phyloP scores from a whole-genome alignment of 148 eudicot species.

The Rhododendron simsii region DNA sequence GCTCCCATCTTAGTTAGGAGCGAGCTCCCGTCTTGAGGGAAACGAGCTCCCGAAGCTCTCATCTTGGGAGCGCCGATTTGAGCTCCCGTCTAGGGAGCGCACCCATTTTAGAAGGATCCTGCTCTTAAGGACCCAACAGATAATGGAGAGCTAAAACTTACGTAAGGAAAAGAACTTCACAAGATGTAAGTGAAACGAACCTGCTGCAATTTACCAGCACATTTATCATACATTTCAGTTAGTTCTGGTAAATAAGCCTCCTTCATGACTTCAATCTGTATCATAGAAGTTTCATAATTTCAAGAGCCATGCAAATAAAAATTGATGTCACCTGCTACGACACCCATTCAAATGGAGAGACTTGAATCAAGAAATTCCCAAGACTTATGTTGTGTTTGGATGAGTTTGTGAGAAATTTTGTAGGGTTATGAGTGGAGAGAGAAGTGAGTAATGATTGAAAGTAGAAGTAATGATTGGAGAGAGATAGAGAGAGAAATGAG shows the following conservation, averaged over 20 bases:
- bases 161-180: neutral
- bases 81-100: no score
- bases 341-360: neutral
- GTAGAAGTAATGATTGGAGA: no score
- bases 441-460: no score
- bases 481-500: no score
- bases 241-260: slow-evolving; percentile 60
- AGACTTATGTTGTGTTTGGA: neutral
- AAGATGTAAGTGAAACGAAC: slow-evolving; percentile 25
- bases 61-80: no score
- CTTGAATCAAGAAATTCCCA: neutral
- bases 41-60: no score
- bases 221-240: slow-evolving; percentile 68
- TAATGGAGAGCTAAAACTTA: neutral
- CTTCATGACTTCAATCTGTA: slow-evolving; percentile 79
- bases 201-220: slow-evolving; percentile 64
- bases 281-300: slow-evolving; percentile 11
- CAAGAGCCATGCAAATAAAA: neutral
- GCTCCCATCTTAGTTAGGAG: no score
- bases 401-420: no score
- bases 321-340: neutral
- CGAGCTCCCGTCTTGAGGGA: no score
- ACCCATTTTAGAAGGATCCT: no score
- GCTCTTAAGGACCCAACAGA: neutral
- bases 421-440: no score